Evolutionary conservation across 1,284 basidiomycete species (phyloP).

Genomic region (Limonomyces culmigenus): DNA sequence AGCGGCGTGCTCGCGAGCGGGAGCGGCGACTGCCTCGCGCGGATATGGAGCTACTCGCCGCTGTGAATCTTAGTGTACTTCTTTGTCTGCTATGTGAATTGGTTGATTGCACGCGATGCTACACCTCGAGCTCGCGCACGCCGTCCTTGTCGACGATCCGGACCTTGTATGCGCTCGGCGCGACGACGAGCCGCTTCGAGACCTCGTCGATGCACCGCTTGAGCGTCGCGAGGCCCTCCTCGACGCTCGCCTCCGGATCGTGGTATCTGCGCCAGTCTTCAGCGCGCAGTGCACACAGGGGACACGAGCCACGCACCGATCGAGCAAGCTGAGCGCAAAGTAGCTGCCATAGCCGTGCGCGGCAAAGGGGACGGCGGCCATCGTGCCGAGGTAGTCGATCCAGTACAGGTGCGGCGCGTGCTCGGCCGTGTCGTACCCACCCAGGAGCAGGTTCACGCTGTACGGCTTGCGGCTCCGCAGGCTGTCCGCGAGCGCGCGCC

Average conservation of each 20-base stretch:
- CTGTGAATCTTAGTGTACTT: too few relatives aligned
- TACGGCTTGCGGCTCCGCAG: constrained; percentile 83
- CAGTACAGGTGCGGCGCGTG: constrained; percentile 75
- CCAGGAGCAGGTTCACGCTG: constrained; percentile 84
- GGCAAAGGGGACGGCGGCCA: constrained; percentile 79
- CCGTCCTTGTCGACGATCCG: constrained; percentile 89
- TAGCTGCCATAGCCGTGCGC: constrained; percentile 94
- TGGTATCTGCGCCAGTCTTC: constrained; percentile 43
- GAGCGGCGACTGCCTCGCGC: too few relatives aligned
- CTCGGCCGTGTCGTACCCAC: constrained; percentile 70
- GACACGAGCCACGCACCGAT: constrained; percentile 37
- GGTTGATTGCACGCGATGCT: too few relatives aligned
- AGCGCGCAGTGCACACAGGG: not conserved
- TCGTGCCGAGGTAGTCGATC: constrained; percentile 91
- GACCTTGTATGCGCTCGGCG: constrained; percentile 72
- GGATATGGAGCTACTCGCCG: too few relatives aligned
- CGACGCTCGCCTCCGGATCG: constrained; percentile 64
- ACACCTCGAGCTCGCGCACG: constrained; percentile 61
- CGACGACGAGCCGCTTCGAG: constrained; percentile 70
- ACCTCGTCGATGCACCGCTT: constrained; percentile 83
- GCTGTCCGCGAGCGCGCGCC: constrained; percentile 77
- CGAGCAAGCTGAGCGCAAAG: constrained; percentile 84
- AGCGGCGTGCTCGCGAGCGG: constrained; percentile 77
- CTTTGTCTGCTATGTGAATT: too few relatives aligned
- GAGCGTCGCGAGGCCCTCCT: constrained; percentile 75